Evolutionary conservation across 352 stramenopile genomes (phyloP).

Genomic region (Pythium sp.): DNA sequence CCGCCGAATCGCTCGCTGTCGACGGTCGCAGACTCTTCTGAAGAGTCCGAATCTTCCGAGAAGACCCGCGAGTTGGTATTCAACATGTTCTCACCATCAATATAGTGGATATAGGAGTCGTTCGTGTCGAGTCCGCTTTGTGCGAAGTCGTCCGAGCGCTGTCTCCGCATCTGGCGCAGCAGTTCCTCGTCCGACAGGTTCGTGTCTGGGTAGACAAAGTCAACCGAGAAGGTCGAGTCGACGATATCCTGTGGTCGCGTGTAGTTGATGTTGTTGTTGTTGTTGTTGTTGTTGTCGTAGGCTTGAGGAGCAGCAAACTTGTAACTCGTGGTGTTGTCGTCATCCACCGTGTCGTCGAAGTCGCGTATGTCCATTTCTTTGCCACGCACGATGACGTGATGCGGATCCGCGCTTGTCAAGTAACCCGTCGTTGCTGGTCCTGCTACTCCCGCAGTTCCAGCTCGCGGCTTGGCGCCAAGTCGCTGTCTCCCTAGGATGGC

Average conservation of each 20-base stretch:
- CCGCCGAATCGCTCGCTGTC: slow-evolving; percentile 3
- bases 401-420: slow-evolving; percentile 10
- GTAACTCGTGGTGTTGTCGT: slow-evolving; percentile 21
- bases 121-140: slow-evolving; percentile 5
- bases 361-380: slow-evolving; percentile 33
- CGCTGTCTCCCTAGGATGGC: neutral
- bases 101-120: slow-evolving; percentile 20
- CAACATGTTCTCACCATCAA: slow-evolving; percentile 1
- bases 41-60: slow-evolving; percentile 3
- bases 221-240: slow-evolving; percentile 30
- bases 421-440: neutral
- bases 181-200: neutral
- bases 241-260: slow-evolving; percentile 21
- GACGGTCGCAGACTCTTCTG: slow-evolving; percentile 1
- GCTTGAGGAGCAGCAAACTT: slow-evolving; percentile 1
- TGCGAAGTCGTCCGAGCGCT: neutral
- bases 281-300: neutral
- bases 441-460: neutral
- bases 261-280: neutral
- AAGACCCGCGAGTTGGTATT: slow-evolving; percentile 9
- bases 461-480: slow-evolving; percentile 9
- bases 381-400: neutral
- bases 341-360: slow-evolving; percentile 19
- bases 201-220: slow-evolving; percentile 31
- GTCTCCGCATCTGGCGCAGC: slow-evolving; percentile 1